Percentiles rank a stretch among this genome's conserved stretches.
Evolutionary conservation across 108 stramenopile genomes (phyloP).

Genomic region (Fragilaria crotonensis): DNA sequence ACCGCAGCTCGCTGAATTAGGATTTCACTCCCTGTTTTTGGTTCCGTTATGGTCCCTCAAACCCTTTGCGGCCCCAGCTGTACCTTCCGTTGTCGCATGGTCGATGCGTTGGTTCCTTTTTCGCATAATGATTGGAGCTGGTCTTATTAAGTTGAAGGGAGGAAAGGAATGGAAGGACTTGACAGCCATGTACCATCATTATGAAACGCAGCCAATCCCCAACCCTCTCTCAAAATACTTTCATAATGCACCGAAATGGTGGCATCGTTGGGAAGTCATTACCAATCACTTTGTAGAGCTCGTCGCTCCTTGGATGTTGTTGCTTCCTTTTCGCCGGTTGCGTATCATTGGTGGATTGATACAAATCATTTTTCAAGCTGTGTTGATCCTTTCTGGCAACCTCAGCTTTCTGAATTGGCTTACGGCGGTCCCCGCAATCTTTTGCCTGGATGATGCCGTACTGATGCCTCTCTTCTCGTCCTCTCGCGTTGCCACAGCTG

Average conservation of each 20-base stretch:
- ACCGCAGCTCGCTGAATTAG: conserved; percentile 50
- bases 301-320: conserved; percentile 46
- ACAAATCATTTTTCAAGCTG: conserved; percentile 50
- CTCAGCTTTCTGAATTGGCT: conserved; percentile 63
- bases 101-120: conserved; percentile 49
- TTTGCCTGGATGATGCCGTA: conserved; percentile 52
- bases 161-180: conserved; percentile 59
- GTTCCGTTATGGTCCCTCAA: conserved; percentile 49
- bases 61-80: conserved; percentile 24
- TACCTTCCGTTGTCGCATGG: conserved; percentile 32
- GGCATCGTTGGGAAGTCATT: conserved; percentile 51
- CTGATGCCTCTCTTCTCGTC: conserved; percentile 15
- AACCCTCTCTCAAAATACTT: conserved; percentile 53
- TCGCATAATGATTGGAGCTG: conserved; percentile 68
- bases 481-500: neutral
- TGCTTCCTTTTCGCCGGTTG: conserved; percentile 30
- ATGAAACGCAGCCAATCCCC: conserved; percentile 66
- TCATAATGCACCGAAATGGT: conserved; percentile 43
- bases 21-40: conserved; percentile 57
- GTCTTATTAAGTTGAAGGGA: conserved; percentile 48
- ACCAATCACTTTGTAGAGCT: conserved; percentile 66
- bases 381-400: conserved; percentile 47
- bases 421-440: conserved; percentile 48
- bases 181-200: conserved; percentile 61
- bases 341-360: conserved; percentile 30